Conservation (phyloP, 148 eudicot species). For the Vaccinium corymbosum region DNA sequence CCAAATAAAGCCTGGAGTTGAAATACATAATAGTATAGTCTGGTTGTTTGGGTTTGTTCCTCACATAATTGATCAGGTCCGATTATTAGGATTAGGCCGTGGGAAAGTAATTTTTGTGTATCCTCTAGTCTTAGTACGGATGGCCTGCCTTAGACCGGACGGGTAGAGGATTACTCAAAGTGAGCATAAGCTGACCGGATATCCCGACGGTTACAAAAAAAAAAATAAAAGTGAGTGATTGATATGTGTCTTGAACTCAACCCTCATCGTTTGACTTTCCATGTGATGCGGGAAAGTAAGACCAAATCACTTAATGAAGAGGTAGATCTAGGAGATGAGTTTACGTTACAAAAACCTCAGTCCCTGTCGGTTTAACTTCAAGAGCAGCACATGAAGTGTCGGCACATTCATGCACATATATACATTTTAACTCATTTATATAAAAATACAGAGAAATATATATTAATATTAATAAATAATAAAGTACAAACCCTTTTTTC, state of each 20-base stretch:
- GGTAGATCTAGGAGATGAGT: background rate
- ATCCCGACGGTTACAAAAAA: no score
- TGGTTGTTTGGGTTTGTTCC: no score
- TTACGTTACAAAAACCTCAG: constrained; percentile 1
- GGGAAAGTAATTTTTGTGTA: no score
- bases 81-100: no score
- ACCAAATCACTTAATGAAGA: background rate
- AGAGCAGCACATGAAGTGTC: constrained; percentile 2
- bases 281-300: background rate
- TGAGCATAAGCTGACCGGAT: no score
- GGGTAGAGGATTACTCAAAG: no score
- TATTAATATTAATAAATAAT: background rate
- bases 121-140: no score
- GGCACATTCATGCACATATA: background rate
- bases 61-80: no score
- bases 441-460: no score
- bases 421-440: background rate
- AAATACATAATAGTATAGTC: background rate
- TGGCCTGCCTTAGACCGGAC: no score
- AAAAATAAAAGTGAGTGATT: no score
- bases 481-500: background rate
- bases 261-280: background rate
- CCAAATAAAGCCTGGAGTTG: background rate
- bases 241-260: background rate
- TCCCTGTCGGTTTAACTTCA: background rate